Evolutionary conservation across 192 early-diverging fungal species (phyloP).

Genomic region (Helicostylum pulchrum): DNA sequence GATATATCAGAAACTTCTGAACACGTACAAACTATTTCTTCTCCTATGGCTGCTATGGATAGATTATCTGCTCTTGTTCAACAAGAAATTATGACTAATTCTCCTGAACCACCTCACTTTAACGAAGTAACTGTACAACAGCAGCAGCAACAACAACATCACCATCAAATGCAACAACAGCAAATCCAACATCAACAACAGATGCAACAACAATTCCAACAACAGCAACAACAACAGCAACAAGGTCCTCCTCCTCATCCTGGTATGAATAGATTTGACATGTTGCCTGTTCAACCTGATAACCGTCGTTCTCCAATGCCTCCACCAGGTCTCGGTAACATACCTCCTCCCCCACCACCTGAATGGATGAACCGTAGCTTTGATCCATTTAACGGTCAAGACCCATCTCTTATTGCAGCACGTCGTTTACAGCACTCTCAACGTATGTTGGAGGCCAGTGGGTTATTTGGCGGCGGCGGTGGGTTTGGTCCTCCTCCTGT

Average conservation of each 20-base stretch:
- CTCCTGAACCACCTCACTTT: not conserved
- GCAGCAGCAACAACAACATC: not conserved
- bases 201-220: not conserved
- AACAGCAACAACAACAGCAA: not conserved
- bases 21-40: not conserved
- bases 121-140: not conserved
- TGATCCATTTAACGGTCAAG: slow-evolving; percentile 34
- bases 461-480: slow-evolving; percentile 19
- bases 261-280: slow-evolving; percentile 9
- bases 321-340: slow-evolving; percentile 6
- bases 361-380: slow-evolving; percentile 30
- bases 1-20: not conserved
- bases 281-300: slow-evolving; percentile 14
- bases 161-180: not conserved
- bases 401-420: slow-evolving; percentile 28
- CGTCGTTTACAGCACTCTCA: slow-evolving; percentile 37
- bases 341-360: slow-evolving; percentile 26
- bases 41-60: slow-evolving; percentile 22
- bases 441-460: slow-evolving; percentile 32
- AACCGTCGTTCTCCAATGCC: slow-evolving; percentile 9
- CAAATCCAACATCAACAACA: too few relatives aligned
- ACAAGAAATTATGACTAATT: slow-evolving; percentile 4
- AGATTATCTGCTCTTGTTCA: slow-evolving; percentile 19
- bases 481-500: slow-evolving; percentile 16
- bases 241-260: not conserved